Conservation (phyloP, 2,329 filamentous ascomycete genomes). For the Exophiala mesophila region DNA sequence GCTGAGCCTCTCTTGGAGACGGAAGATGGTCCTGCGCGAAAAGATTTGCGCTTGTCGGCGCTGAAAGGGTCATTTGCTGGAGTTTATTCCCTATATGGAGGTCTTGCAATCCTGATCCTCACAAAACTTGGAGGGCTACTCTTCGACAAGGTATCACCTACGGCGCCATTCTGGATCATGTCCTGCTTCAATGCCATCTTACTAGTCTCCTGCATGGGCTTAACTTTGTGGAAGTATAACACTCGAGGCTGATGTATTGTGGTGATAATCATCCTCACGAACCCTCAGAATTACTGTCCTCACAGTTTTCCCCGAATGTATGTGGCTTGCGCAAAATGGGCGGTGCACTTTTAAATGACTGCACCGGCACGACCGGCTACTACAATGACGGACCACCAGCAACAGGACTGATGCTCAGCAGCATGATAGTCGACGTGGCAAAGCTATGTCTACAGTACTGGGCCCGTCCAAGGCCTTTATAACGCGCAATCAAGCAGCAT, state of each 20-base stretch:
- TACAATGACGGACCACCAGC: no score
- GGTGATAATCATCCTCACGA: no score
- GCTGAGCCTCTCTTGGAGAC: slow-evolving; percentile 9
- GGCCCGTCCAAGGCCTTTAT: no score
- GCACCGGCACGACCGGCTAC: no score
- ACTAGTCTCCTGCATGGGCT: slow-evolving; percentile 36
- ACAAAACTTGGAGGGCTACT: slow-evolving; percentile 85
- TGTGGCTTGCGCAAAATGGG: not conserved
- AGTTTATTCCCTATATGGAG: slow-evolving; percentile 86
- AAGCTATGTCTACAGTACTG: no score
- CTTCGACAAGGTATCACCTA: slow-evolving; percentile 70
- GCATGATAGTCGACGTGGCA: no score
- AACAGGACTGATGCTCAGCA: no score
- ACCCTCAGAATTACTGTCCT: no score
- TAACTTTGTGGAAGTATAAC: slow-evolving; percentile 12
- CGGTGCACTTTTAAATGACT: not conserved
- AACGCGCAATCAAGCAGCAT: no score
- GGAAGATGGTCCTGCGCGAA: not conserved
- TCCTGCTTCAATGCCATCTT: slow-evolving; percentile 76
- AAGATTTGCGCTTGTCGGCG: slow-evolving; percentile 39
- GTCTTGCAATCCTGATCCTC: slow-evolving; percentile 80
- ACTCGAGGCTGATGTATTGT: no score
- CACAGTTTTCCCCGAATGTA: no score
- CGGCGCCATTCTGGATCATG: slow-evolving; percentile 92
- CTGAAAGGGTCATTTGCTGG: slow-evolving; percentile 94